Percentiles rank a stretch among this genome's conserved stretches.
Evolutionary conservation across 106 monocot genomes (phyloP).

Genomic region (Acorus calamus): DNA sequence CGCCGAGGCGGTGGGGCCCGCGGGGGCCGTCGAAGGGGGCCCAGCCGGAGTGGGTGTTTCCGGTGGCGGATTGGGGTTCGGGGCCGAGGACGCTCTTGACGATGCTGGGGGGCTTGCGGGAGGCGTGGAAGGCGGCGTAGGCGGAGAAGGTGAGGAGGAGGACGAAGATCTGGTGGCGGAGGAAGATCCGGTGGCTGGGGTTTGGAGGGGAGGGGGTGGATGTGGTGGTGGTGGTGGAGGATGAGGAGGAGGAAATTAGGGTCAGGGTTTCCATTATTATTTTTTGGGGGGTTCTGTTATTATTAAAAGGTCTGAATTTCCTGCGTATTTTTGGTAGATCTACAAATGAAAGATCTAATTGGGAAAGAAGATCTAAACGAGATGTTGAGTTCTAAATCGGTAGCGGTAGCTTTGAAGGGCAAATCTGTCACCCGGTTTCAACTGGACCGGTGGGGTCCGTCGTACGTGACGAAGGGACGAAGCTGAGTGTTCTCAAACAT

Average conservation of each 20-base stretch:
- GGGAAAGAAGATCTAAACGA: too few relatives aligned
- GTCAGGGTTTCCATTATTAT: slow-evolving; percentile 8
- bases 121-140: slow-evolving; percentile 89
- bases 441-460: too few relatives aligned
- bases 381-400: too few relatives aligned
- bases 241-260: neutral
- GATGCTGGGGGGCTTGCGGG: slow-evolving; percentile 96
- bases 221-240: neutral
- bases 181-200: neutral
- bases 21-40: slow-evolving; percentile 49
- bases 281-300: neutral
- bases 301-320: too few relatives aligned
- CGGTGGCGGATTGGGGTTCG: slow-evolving; percentile 2
- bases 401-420: too few relatives aligned
- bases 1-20: slow-evolving; percentile 84
- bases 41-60: slow-evolving; percentile 26
- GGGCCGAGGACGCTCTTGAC: slow-evolving; percentile 65
- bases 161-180: slow-evolving; percentile 32
- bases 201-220: neutral
- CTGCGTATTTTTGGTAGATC: too few relatives aligned
- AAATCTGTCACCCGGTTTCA: too few relatives aligned
- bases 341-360: too few relatives aligned
- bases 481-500: too few relatives aligned
- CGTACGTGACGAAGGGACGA: too few relatives aligned
- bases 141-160: slow-evolving; percentile 70